Evolutionary conservation across 495 filamentous ascomycete genomes (phyloP).

Genomic region (Penicillium paxilli): DNA sequence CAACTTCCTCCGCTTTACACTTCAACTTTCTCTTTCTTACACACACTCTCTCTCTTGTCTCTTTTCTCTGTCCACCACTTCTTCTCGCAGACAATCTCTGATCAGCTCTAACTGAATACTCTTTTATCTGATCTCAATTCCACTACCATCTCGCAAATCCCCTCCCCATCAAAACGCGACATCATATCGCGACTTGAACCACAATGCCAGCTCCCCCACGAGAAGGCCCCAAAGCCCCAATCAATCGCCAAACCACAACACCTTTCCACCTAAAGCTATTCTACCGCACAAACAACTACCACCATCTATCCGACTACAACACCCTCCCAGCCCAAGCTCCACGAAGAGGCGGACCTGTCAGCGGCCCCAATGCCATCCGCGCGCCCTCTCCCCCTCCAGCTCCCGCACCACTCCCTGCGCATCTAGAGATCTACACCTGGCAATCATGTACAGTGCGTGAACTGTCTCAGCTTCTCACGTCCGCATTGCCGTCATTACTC

Average conservation of each 20-base stretch:
- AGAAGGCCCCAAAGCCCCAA: constrained; percentile 28
- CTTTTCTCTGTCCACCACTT: background rate
- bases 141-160: too few species aligned
- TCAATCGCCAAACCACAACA: constrained; percentile 71
- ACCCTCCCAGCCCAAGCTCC: constrained; percentile 12
- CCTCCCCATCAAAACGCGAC: background rate
- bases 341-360: constrained; percentile 27
- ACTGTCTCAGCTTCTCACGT: constrained; percentile 72
- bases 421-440: constrained; percentile 89
- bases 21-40: too few species aligned
- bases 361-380: constrained; percentile 38
- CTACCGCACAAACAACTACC: constrained; percentile 72
- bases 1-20: background rate
- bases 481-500: constrained; percentile 65
- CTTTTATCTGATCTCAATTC: too few species aligned
- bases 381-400: constrained; percentile 32
- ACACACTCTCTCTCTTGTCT: too few species aligned
- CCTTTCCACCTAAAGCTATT: constrained; percentile 93
- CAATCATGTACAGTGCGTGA: constrained; percentile 78
- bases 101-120: too few species aligned
- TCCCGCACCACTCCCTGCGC: constrained; percentile 56
- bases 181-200: constrained; percentile 6
- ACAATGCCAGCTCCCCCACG: constrained; percentile 30
- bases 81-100: background rate
- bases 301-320: constrained; percentile 50